A percentile compares a stretch with the other conserved stretches of the same genome.
Conservation (phyloP, 495 filamentous ascomycete genomes). For the Corynascus novoguineensis region DNA sequence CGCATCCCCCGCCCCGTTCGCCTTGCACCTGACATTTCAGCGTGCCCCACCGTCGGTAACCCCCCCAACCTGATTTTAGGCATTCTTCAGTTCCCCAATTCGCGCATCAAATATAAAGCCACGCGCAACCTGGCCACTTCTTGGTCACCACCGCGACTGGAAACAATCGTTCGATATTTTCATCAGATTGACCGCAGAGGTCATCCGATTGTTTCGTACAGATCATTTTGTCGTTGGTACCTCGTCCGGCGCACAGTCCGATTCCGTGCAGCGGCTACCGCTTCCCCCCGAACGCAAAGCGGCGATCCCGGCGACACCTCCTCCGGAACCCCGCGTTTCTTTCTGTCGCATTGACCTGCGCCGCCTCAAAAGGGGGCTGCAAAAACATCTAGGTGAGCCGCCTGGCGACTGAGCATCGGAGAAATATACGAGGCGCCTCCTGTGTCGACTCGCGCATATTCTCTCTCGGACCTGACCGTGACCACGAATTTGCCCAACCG, state of each 20-base stretch:
- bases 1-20: not conserved
- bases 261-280: not conserved
- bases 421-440: conserved; percentile 3
- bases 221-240: not conserved
- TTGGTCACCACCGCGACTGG: not conserved
- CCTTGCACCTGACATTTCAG: not conserved
- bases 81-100: not conserved
- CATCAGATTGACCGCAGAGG: not conserved
- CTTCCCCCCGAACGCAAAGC: not conserved
- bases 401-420: not conserved
- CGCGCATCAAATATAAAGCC: not conserved
- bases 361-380: not conserved
- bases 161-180: not conserved
- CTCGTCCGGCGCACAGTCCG: not conserved
- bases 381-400: not conserved
- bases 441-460: not conserved
- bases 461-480: not conserved
- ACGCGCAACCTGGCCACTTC: too few species aligned
- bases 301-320: not conserved
- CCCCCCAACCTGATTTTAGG: not conserved
- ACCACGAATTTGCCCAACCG: not conserved
- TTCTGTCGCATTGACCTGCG: conserved; percentile 4
- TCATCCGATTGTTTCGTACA: not conserved
- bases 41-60: not conserved
- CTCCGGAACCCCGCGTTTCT: not conserved